A percentile compares a stretch with the other conserved stretches of the same genome.
phyloP scores from a whole-genome alignment of 805 yeast species.

The Maudiozyma bulderi region DNA sequence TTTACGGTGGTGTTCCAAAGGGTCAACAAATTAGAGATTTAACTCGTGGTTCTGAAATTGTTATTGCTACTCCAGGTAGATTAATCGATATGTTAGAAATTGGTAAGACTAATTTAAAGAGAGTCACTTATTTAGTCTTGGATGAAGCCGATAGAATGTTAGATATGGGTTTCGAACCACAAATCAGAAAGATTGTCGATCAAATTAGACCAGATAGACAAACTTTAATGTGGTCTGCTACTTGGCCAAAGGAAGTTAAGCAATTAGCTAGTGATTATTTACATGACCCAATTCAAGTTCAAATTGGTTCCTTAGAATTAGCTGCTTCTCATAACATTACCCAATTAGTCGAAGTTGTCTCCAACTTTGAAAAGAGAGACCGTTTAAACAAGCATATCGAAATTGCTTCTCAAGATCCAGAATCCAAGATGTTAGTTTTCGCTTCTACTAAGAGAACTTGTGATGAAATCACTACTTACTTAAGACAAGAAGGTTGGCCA shows the following conservation, averaged over 20 bases:
- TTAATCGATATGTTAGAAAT: constrained; percentile 93
- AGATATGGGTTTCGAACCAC: constrained; percentile 99
- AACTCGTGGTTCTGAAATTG: constrained; percentile 89
- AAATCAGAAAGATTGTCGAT: constrained; percentile 93
- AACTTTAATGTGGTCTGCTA: constrained; percentile 99
- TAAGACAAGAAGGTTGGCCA: constrained; percentile 97
- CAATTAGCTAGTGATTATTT: constrained; percentile 84
- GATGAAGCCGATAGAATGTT: constrained; percentile 99
- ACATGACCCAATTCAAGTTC: constrained; percentile 90
- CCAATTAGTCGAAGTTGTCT: constrained; percentile 83
- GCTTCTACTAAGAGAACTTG: constrained; percentile 97
- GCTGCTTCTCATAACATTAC: constrained; percentile 95
- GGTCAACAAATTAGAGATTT: constrained; percentile 97
- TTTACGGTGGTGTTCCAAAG: constrained; percentile 98
- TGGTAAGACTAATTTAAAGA: constrained; percentile 87
- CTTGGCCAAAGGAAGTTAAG: constrained; percentile 99
- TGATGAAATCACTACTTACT: constrained; percentile 84
- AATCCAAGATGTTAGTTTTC: constrained; percentile 75
- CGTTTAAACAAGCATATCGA: constrained; percentile 76
- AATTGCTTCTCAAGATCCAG: constrained; percentile 58
- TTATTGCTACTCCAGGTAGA: constrained; percentile 98
- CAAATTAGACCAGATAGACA: constrained; percentile 99
- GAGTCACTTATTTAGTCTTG: constrained; percentile 93
- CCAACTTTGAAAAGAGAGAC: constrained; percentile 92
- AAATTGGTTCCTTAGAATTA: constrained; percentile 89